Conservation (phyloP, 768 basidiomycete species). For the Boletus patriciae region DNA sequence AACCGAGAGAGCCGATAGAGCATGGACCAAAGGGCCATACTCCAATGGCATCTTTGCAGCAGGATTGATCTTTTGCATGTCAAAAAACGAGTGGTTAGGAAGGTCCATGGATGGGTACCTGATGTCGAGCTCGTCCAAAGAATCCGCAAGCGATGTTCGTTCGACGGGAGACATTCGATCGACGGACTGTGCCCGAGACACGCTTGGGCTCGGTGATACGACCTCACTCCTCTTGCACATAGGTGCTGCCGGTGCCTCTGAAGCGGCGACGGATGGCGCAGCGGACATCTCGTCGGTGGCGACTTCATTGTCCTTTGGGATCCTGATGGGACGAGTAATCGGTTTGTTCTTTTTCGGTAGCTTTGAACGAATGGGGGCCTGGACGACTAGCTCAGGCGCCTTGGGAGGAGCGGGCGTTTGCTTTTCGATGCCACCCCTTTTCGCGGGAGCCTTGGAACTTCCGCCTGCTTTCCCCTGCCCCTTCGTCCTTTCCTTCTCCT, state of each 20-base stretch:
- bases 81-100: slow-evolving; percentile 73
- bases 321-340: slow-evolving; percentile 53
- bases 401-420: slow-evolving; percentile 19
- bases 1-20: slow-evolving; percentile 81
- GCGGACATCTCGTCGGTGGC: slow-evolving; percentile 43
- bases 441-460: slow-evolving; percentile 24
- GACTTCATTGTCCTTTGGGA: slow-evolving; percentile 59
- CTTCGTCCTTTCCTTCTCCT: slow-evolving; percentile 32
- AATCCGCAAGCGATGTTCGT: slow-evolving; percentile 54
- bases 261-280: slow-evolving; percentile 44
- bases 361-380: slow-evolving; percentile 76
- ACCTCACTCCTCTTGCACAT: slow-evolving; percentile 32
- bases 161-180: slow-evolving; percentile 48
- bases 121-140: slow-evolving; percentile 67
- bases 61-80: slow-evolving; percentile 65
- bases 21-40: slow-evolving; percentile 83
- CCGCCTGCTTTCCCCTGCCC: slow-evolving; percentile 25
- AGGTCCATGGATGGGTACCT: slow-evolving; percentile 65
- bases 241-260: slow-evolving; percentile 47
- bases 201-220: slow-evolving; percentile 50
- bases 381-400: slow-evolving; percentile 42
- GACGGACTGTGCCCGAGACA: slow-evolving; percentile 61
- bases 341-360: slow-evolving; percentile 84
- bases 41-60: slow-evolving; percentile 80
- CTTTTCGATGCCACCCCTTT: slow-evolving; percentile 23